Base-by-base conservation (phyloP, 176 grass and related monocot species). In the Oryza meyeriana region DNA sequence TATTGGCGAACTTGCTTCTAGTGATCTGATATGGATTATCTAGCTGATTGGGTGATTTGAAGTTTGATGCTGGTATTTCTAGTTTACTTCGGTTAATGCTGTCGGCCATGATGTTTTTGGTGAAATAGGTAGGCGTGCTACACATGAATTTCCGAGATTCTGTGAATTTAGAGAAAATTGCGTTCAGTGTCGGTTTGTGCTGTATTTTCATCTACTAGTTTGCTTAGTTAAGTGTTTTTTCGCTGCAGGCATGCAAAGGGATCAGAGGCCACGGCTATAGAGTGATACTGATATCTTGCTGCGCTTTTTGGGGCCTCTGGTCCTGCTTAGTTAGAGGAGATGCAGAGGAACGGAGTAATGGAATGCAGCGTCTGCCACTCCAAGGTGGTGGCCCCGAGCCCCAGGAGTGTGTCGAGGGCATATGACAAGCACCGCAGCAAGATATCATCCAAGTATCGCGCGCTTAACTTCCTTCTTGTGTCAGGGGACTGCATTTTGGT, bases 401-500 rank as follows among this genome's bases (percentile, higher is more conserved):
- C 94, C 28, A 93, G 91, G 76, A 97, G 88, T 50, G 78, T 91
- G 64, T 97, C 94, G 4, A 97, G 86, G 81, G 94, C 94, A 34
- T 93, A 97, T 10, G 94, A 97, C 83, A 97, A 90, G 88, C 88
- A 97, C 72, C 85, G 82, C 29, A 87, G 64, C 88, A 97, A 97
- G 84, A 88, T 97, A 83, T 97, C 94, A 2, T 87, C 89, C 29
- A 97, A 97, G 79, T 73, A 90, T 75, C 90, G 86, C 1, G 88
- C 84, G 34, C 90, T 97, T 27, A 89, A 83, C 30, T 75, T 91
- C 69, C 86, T 97, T 79, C 89, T 97, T 7, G 94, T 97, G 79
- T 85, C 90, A 18, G 94, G 94, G 35, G 91, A 97, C 81, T 97
- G 94, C 74, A 89, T 97, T 48, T 89, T 97, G 81, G 94, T 97